A percentile compares a stretch with the other conserved stretches of the same genome.
These are phyloP conservation scores for Microdochium trichocladiopsis DNA, from an alignment of 2,329 filamentous ascomycete genomes.

Conservation along the genomic window DNA sequence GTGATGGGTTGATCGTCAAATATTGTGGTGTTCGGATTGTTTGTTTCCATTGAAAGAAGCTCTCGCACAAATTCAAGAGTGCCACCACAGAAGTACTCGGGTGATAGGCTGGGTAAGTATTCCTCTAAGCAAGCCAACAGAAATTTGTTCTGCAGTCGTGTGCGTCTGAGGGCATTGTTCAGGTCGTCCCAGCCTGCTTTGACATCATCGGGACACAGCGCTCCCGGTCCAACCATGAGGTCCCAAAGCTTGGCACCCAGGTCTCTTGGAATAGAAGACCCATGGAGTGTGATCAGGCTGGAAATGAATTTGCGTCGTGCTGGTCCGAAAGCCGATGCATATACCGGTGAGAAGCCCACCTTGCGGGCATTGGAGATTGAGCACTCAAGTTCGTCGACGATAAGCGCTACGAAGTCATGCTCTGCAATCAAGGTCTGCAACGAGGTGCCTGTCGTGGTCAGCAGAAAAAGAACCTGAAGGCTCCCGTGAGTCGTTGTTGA, in stretches of 20 bases:
- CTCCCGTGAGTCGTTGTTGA: slow-evolving; percentile 65
- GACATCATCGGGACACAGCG: slow-evolving; percentile 53
- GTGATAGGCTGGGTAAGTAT: slow-evolving; percentile 50
- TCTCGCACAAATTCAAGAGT: slow-evolving; percentile 57
- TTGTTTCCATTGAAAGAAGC: slow-evolving; percentile 33
- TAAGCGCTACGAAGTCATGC: slow-evolving; percentile 53
- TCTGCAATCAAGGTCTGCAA: slow-evolving; percentile 50
- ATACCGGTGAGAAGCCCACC: slow-evolving; percentile 33
- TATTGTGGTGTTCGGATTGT: slow-evolving; percentile 33
- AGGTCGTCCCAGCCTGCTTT: slow-evolving; percentile 64
- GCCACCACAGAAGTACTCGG: slow-evolving; percentile 52
- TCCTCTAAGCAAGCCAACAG: slow-evolving; percentile 43
- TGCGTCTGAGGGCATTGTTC: slow-evolving; percentile 34
- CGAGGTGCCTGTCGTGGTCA: slow-evolving; percentile 43
- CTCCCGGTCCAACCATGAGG: slow-evolving; percentile 59
- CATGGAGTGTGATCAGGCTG: slow-evolving; percentile 48
- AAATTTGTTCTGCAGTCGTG: slow-evolving; percentile 46
- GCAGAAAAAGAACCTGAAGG: slow-evolving; percentile 53
- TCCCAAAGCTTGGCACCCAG: slow-evolving; percentile 64
- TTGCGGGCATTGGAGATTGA: slow-evolving; percentile 34
- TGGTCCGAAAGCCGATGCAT: slow-evolving; percentile 38
- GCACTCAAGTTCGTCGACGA: slow-evolving; percentile 59
- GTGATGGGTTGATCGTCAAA: slow-evolving; percentile 45
- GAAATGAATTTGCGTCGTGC: slow-evolving; percentile 52
- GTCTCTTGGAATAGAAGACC: slow-evolving; percentile 56